These are phyloP conservation scores for Gentiana straminea DNA, from an alignment of 257 asterid genomes.

Conservation along the genomic window DNA sequence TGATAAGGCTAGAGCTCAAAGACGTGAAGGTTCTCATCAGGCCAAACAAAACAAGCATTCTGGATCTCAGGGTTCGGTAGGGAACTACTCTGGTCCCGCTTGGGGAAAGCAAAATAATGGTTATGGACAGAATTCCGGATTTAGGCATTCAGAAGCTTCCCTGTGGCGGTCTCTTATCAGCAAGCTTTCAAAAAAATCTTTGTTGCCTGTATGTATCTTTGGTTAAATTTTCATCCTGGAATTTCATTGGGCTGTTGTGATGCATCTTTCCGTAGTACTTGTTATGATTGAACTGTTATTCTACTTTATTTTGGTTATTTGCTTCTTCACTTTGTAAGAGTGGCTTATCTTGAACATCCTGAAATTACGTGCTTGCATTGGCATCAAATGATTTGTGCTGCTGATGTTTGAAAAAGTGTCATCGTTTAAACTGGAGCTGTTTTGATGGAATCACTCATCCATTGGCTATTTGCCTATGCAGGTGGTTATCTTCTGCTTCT, in stretches of 20 bases:
- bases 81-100: slow-evolving; percentile 25
- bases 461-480: slow-evolving; percentile 20
- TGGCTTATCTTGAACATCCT: not conserved
- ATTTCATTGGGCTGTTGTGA: not conserved
- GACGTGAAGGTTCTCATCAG: slow-evolving; percentile 23
- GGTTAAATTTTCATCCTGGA: not conserved
- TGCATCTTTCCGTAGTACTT: not conserved
- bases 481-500: slow-evolving; percentile 97
- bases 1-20: slow-evolving; percentile 28
- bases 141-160: slow-evolving; percentile 84
- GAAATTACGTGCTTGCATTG: not conserved
- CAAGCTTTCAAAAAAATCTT: slow-evolving; percentile 69
- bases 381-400: not conserved
- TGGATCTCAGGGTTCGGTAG: slow-evolving; percentile 20
- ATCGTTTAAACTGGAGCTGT: not conserved
- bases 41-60: slow-evolving; percentile 30
- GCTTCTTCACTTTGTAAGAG: not conserved
- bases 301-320: not conserved
- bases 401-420: not conserved
- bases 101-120: slow-evolving; percentile 43
- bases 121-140: slow-evolving; percentile 38
- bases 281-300: not conserved
- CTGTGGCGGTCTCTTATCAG: slow-evolving; percentile 74
- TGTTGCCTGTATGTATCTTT: slow-evolving; percentile 64
- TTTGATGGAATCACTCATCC: not conserved